Evolutionary conservation across 2,329 filamentous ascomycete species (phyloP).

Genomic region (Calonectria ilicicola): DNA sequence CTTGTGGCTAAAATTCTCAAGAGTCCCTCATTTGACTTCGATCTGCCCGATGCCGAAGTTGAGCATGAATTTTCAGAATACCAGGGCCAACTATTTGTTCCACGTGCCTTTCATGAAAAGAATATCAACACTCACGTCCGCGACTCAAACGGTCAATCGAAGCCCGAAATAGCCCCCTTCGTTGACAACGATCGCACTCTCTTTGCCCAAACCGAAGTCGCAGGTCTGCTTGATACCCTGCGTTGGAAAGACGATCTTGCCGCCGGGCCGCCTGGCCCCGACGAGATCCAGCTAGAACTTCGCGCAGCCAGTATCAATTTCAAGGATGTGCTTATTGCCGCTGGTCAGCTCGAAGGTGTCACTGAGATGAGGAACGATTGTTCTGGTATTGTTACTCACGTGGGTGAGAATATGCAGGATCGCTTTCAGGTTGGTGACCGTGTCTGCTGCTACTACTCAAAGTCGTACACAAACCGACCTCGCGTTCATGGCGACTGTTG

Average conservation of each 20-base stretch:
- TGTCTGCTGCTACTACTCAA: slow-evolving; percentile 7
- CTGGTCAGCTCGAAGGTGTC: neutral
- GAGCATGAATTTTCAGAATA: slow-evolving; percentile 15
- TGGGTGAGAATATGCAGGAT: slow-evolving; percentile 11
- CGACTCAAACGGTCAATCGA: slow-evolving; percentile 10
- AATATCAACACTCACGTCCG: neutral
- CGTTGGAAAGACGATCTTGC: slow-evolving; percentile 16
- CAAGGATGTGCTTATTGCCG: slow-evolving; percentile 11
- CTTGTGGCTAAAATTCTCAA: slow-evolving; percentile 12
- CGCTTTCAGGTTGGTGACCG: slow-evolving; percentile 14
- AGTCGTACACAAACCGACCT: neutral
- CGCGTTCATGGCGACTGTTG: slow-evolving; percentile 12
- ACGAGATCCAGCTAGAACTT: slow-evolving; percentile 13
- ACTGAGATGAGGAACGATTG: slow-evolving; percentile 14
- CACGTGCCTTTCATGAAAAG: slow-evolving; percentile 13
- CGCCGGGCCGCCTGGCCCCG: slow-evolving; percentile 9
- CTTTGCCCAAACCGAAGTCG: slow-evolving; percentile 8
- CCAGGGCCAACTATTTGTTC: slow-evolving; percentile 8
- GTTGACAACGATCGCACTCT: slow-evolving; percentile 12
- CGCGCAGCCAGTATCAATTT: slow-evolving; percentile 16
- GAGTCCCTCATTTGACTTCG: slow-evolving; percentile 11
- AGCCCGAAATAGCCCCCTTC: slow-evolving; percentile 5
- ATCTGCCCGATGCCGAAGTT: slow-evolving; percentile 1
- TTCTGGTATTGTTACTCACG: slow-evolving; percentile 15
- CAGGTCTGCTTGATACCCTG: slow-evolving; percentile 13